These are phyloP conservation scores for Monilinia vaccinii-corymbosi DNA, from an alignment of 2,329 filamentous ascomycete genomes.

Conservation along the genomic window DNA sequence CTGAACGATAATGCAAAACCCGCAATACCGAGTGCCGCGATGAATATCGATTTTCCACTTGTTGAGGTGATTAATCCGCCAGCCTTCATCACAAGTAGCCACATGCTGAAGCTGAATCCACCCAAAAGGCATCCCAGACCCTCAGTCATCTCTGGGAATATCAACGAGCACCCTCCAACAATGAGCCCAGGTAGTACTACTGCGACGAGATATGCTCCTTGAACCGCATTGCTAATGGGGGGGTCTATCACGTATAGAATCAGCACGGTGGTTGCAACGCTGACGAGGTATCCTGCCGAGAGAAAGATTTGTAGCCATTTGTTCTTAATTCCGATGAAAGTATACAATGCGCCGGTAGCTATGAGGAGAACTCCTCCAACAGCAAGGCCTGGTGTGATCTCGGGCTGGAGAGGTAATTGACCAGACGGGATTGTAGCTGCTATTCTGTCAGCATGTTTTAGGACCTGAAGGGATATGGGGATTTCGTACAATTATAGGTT, in stretches of 20 bases:
- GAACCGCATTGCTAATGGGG: conserved; percentile 64
- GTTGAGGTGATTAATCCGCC: conserved; percentile 63
- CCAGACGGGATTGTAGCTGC: conserved; percentile 30
- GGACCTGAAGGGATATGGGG: background rate
- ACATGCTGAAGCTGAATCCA: conserved; percentile 41
- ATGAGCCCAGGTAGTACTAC: conserved; percentile 62
- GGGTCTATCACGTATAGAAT: conserved; percentile 83
- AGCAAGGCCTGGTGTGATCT: conserved; percentile 71
- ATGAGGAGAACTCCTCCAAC: conserved; percentile 72
- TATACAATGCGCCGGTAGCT: conserved; percentile 58
- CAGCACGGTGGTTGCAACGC: conserved; percentile 68
- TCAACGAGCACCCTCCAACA: conserved; percentile 62
- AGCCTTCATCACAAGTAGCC: conserved; percentile 69
- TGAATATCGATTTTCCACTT: conserved; percentile 62
- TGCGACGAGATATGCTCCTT: conserved; percentile 82
- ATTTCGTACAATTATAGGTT: conserved; percentile 4
- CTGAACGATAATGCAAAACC: conserved; percentile 71
- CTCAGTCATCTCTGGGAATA: conserved; percentile 78
- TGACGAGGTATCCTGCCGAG: conserved; percentile 64
- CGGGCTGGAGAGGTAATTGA: conserved; percentile 61
- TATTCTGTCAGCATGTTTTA: background rate
- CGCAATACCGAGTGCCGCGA: conserved; percentile 59
- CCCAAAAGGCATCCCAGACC: conserved; percentile 52
- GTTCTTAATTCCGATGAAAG: conserved; percentile 75
- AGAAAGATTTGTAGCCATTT: conserved; percentile 71